Conservation (phyloP, 257 asterid species). For the Ilex asprella region DNA sequence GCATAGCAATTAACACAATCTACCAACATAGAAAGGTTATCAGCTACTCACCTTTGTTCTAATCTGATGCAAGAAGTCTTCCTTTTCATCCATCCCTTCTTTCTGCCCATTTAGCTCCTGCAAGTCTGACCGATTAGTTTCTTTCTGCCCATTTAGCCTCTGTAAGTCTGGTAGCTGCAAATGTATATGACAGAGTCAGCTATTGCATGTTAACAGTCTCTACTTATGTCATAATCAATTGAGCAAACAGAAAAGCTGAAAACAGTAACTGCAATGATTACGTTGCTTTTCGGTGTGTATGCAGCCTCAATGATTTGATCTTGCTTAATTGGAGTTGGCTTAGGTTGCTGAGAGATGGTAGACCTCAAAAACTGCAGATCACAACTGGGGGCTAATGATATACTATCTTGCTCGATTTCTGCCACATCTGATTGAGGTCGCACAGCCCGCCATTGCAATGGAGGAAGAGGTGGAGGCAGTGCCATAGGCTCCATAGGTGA, state of each 20-base stretch:
- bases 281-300: conserved; percentile 51
- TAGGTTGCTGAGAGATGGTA: conserved; percentile 58
- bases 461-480: conserved; percentile 69
- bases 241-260: too few species aligned
- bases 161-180: conserved; percentile 37
- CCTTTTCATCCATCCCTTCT: conserved; percentile 50
- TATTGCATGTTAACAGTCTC: too few species aligned
- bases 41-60: conserved; percentile 64
- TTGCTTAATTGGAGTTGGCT: conserved; percentile 61
- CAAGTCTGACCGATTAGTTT: conserved; percentile 20
- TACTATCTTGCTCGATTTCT: conserved; percentile 22
- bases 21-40: too few species aligned
- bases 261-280: conserved; percentile 7
- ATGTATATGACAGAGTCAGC: too few species aligned
- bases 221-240: too few species aligned
- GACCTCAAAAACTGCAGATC: conserved; percentile 35
- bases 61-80: conserved; percentile 88
- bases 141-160: conserved; percentile 32
- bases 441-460: conserved; percentile 47
- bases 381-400: conserved; percentile 24
- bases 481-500: conserved; percentile 23
- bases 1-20: too few species aligned
- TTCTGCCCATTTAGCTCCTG: conserved; percentile 1
- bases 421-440: conserved; percentile 23
- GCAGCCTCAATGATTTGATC: conserved; percentile 33